Percentiles rank a stretch among this genome's conserved stretches.
Conservation (phyloP, 2,329 filamentous ascomycete genomes). For the Aphanoascus verrucosus region DNA sequence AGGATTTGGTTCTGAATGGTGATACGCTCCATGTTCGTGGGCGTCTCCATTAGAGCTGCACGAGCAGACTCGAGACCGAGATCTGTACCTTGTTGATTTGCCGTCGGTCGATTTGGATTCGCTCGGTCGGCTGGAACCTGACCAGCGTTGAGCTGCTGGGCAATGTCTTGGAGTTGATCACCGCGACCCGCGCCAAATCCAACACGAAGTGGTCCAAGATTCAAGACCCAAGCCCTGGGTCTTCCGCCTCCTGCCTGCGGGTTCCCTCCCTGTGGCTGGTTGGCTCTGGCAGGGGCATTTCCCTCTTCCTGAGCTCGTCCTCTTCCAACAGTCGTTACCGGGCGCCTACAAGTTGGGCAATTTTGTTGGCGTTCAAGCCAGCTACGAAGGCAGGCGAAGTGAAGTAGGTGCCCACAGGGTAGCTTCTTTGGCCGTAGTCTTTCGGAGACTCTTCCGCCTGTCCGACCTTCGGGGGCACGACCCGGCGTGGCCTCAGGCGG, state of each 20-base stretch:
- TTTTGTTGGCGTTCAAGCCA: slow-evolving; percentile 97
- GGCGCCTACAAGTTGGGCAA: slow-evolving; percentile 82
- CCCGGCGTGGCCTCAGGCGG: slow-evolving; percentile 33
- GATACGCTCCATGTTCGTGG: slow-evolving; percentile 14
- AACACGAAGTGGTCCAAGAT: slow-evolving; percentile 63
- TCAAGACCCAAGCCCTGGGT: slow-evolving; percentile 52
- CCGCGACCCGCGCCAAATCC: slow-evolving; percentile 55
- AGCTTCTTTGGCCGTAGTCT: slow-evolving; percentile 86
- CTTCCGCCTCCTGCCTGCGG: slow-evolving; percentile 27
- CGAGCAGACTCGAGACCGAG: slow-evolving; percentile 35
- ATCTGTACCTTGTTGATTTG: slow-evolving; percentile 26
- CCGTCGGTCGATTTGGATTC: slow-evolving; percentile 19
- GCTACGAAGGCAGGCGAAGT: slow-evolving; percentile 87
- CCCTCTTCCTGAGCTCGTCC: not conserved
- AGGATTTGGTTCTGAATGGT: slow-evolving; percentile 49
- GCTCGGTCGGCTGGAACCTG: slow-evolving; percentile 31
- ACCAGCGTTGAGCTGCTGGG: slow-evolving; percentile 49
- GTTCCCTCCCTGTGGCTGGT: slow-evolving; percentile 25
- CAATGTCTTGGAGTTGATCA: slow-evolving; percentile 55
- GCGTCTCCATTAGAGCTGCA: not conserved
- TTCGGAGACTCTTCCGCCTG: slow-evolving; percentile 52
- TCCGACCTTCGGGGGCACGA: slow-evolving; percentile 22
- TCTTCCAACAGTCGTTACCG: slow-evolving; percentile 47
- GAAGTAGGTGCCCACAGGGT: slow-evolving; percentile 88
- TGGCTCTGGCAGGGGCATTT: slow-evolving; percentile 15